These are phyloP conservation scores for Leccinellum luteum DNA, from an alignment of 768 basidiomycete species.

Conservation along the genomic window DNA sequence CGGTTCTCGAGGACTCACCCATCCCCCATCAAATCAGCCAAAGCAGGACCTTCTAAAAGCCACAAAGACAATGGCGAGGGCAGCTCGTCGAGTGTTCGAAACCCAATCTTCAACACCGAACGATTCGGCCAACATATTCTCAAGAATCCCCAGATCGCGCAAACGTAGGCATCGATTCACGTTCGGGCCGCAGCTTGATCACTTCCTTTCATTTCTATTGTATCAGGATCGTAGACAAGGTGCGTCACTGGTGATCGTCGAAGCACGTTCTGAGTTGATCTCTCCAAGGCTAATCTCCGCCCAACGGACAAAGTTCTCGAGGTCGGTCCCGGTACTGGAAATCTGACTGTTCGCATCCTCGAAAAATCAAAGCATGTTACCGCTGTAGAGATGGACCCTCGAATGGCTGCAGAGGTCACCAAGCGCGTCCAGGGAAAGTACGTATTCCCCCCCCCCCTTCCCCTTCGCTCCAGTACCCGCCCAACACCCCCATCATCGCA, in stretches of 20 bases:
- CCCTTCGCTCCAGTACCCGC: background rate
- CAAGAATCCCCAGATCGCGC: conserved; percentile 88
- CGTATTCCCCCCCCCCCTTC: conserved; percentile 35
- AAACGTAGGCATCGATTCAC: conserved; percentile 58
- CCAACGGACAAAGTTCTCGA: conserved; percentile 96
- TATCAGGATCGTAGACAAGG: conserved; percentile 62
- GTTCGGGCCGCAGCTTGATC: conserved; percentile 17
- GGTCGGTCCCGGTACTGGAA: conserved; percentile 97
- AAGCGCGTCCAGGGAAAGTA: conserved; percentile 98
- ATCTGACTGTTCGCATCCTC: conserved; percentile 89
- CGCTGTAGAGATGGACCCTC: conserved; percentile 96
- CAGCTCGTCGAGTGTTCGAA: conserved; percentile 50
- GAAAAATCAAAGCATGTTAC: conserved; percentile 92
- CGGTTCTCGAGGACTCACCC: conserved; percentile 71
- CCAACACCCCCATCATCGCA: no score
- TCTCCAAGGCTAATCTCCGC: conserved; percentile 74
- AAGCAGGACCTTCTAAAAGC: conserved; percentile 32
- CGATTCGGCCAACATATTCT: conserved; percentile 97
- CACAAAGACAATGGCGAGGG: conserved; percentile 38
- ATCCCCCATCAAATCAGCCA: conserved; percentile 47
- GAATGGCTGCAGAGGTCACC: conserved; percentile 96
- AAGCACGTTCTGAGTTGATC: conserved; percentile 2
- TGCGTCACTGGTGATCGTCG: conserved; percentile 14
- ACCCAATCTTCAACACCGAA: conserved; percentile 92
- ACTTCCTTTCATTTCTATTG: conserved; percentile 1